Percentiles rank a stretch among this genome's conserved stretches.
These are phyloP conservation scores for bread wheat (Triticum aestivum) DNA, from an alignment of 176 grass and related monocot species.

Conservation along the genomic window IWGSC_CS_RefSeq_v2.1 NC_057811.1:7898563-7899062, in stretches of 20 bases:
- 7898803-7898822: constrained; percentile 25
- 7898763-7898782: neutral
- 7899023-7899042: neutral
- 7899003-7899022: neutral
- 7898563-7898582: neutral
- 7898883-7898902: too few species aligned
- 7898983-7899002: constrained; percentile 26
- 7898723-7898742: neutral
- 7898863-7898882: too few species aligned
- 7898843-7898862: neutral
- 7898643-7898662: neutral
- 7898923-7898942: constrained; percentile 15
- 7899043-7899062: constrained; percentile 17
- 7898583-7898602: neutral
- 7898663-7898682: too few species aligned
- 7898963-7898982: neutral
- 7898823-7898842: neutral
- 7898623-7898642: neutral
- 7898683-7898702: too few species aligned
- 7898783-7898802: constrained; percentile 17
- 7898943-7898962: neutral
- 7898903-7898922: neutral
- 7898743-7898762: neutral
- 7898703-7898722: neutral
- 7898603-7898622: neutral